Evolutionary conservation across 345 rosid species (phyloP).

Genomic region (Citrus inodora): DNA sequence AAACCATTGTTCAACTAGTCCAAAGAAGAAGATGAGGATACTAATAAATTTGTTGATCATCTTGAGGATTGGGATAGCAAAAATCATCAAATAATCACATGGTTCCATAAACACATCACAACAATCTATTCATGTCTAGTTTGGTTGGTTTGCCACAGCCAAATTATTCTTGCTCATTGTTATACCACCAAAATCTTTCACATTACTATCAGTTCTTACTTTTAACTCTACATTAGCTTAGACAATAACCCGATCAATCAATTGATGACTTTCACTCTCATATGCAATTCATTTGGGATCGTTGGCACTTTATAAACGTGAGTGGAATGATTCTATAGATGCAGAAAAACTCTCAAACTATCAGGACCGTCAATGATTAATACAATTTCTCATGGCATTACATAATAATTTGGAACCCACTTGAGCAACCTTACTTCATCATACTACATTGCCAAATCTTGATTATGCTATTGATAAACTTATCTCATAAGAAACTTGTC

Average conservation of each 20-base stretch:
- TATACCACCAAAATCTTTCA: neutral
- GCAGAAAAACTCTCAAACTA: neutral
- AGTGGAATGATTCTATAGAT: neutral
- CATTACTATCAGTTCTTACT: rapidly evolving
- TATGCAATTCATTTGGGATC: neutral
- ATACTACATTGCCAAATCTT: neutral
- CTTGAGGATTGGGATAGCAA: no score
- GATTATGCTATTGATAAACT: neutral
- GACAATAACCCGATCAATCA: neutral
- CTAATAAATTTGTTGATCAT: no score
- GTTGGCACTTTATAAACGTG: neutral
- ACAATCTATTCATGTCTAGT: no score
- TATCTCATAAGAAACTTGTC: neutral
- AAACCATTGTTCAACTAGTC: no score
- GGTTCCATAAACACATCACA: no score
- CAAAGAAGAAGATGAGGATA: no score
- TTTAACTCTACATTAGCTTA: neutral
- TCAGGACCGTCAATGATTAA: neutral
- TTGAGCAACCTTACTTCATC: neutral
- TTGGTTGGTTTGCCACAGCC: neutral
- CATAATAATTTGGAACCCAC: neutral
- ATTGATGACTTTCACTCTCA: neutral
- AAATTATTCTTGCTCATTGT: neutral
- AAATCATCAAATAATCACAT: no score
- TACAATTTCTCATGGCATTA: neutral